phyloP scores from a whole-genome alignment of 495 filamentous ascomycete species.

The Margaritispora aquatica region DNA sequence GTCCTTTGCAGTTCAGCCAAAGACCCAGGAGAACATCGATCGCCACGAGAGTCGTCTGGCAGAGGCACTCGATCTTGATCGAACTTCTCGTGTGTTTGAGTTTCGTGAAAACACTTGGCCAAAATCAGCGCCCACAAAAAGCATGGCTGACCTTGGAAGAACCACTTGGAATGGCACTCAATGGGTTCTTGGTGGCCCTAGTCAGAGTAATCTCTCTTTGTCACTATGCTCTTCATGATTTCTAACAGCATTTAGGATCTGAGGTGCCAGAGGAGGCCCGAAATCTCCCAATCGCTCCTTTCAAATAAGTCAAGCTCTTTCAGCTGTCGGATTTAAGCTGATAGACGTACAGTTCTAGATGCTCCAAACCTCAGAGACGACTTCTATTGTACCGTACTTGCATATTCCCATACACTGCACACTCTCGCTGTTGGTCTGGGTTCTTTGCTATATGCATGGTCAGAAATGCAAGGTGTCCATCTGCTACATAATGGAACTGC shows the following conservation, averaged over 20 bases:
- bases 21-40: slow-evolving; percentile 51
- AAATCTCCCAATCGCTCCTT: slow-evolving; percentile 62
- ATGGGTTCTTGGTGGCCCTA: slow-evolving; percentile 1
- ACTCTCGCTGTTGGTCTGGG: slow-evolving; percentile 81
- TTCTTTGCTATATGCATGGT: slow-evolving; percentile 78
- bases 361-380: slow-evolving; percentile 86
- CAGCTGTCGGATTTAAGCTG: background rate
- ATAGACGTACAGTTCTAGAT: slow-evolving; percentile 59
- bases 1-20: slow-evolving; percentile 48
- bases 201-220: background rate
- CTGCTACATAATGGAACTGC: slow-evolving; percentile 35
- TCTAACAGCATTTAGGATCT: slow-evolving; percentile 9
- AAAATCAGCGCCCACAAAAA: too few relatives aligned
- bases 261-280: slow-evolving; percentile 20
- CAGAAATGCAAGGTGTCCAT: slow-evolving; percentile 54
- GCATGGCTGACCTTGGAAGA: background rate
- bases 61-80: slow-evolving; percentile 77
- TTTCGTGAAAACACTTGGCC: slow-evolving; percentile 21
- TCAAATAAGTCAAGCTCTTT: slow-evolving; percentile 53
- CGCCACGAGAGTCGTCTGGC: slow-evolving; percentile 74
- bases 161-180: slow-evolving; percentile 13
- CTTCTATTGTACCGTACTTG: slow-evolving; percentile 89
- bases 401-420: slow-evolving; percentile 67
- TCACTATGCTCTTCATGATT: background rate
- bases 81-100: slow-evolving; percentile 50